Evolutionary conservation across 2,329 filamentous ascomycete genomes (phyloP), one percentile per base, ranked within the genome.

Genomic region (Akanthomyces lecanii): DNA sequence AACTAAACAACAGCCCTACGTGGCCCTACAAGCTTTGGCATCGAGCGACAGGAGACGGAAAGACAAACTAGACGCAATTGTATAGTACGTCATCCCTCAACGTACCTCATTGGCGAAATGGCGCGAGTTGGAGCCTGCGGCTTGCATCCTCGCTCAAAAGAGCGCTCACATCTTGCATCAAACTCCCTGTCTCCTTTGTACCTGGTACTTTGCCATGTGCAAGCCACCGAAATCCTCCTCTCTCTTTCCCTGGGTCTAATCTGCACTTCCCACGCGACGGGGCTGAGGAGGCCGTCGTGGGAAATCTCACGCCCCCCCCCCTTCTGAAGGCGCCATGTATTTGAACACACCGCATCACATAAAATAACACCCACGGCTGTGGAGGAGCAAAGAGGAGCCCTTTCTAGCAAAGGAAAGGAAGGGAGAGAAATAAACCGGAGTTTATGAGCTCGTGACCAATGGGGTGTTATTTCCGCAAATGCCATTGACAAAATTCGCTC

Each of bases 131-230:
- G 30, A 36, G 33, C 33, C 33, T 11, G 33, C 6, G 28, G 33
- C 33, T 36, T 36, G 33, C 33, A 10, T 11, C 33, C 33, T 36
- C 33, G 33, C 33, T 36, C 33, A 36, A 36, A 36, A 36, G 45
- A 14, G 45, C 45, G 23, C 12, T 48, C 45, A 25, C 45, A 21
- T 25, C 11, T 40, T 21, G 21, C 44, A 45, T 45, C 44, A 33
- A 33, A 10, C 21, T 3, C 21, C 21, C 21, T 1, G 21, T 1
- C 21, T 40, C 38, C 38, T 40, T 52, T 52, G 57, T 60, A 60
- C 38, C 38, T 30, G 36, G 57, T 60, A 60, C 57, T 51, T 60
- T 52, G 57, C 57, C 57, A 60, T 60, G 57, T 60, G 57, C 36
- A 52, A 52, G 57, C 57, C 57, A 60, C 57, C 5, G 33, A 23